Evolutionary conservation across 345 rosid species (phyloP).

Genomic region (Noccaea bulbosa): DNA sequence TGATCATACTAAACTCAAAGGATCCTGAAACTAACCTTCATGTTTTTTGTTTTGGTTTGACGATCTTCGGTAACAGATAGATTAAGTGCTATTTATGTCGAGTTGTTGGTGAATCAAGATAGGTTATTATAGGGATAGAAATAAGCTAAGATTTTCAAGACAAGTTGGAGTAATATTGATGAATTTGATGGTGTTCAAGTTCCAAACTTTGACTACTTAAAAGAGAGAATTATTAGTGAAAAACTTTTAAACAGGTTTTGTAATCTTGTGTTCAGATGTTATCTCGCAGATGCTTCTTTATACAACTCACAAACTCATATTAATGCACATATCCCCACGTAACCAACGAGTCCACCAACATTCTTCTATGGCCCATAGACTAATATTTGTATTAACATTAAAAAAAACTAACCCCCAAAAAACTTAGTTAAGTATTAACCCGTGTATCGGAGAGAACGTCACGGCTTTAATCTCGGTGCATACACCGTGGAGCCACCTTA

Average conservation of each 20-base stretch:
- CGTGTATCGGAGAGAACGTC: slow-evolving; percentile 49
- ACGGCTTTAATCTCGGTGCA: slow-evolving; percentile 49
- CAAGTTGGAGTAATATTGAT: slow-evolving; percentile 47
- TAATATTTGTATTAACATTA: neutral
- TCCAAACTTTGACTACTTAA: slow-evolving; percentile 53
- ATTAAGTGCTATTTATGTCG: slow-evolving; percentile 21
- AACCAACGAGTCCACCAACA: slow-evolving; percentile 45
- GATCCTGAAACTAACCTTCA: slow-evolving; percentile 40
- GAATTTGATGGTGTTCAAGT: slow-evolving; percentile 72
- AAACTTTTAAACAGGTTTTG: slow-evolving; percentile 28
- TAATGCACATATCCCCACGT: slow-evolving; percentile 39
- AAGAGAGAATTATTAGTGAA: slow-evolving; percentile 30
- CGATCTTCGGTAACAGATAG: neutral
- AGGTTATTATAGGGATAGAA: slow-evolving; percentile 26
- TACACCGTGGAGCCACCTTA: slow-evolving; percentile 40
- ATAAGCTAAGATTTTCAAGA: neutral
- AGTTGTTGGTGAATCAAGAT: slow-evolving; percentile 21
- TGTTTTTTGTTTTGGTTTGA: neutral
- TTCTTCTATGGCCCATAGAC: slow-evolving; percentile 37
- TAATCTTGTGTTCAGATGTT: slow-evolving; percentile 40
- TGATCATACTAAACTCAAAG: slow-evolving; percentile 12
- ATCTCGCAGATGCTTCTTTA: slow-evolving; percentile 38
- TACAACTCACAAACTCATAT: slow-evolving; percentile 37
- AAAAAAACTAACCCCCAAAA: neutral
- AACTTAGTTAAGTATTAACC: slow-evolving; percentile 13